Conservation (phyloP, 2,329 filamentous ascomycete species). For the Aspergillus udagawae region DNA sequence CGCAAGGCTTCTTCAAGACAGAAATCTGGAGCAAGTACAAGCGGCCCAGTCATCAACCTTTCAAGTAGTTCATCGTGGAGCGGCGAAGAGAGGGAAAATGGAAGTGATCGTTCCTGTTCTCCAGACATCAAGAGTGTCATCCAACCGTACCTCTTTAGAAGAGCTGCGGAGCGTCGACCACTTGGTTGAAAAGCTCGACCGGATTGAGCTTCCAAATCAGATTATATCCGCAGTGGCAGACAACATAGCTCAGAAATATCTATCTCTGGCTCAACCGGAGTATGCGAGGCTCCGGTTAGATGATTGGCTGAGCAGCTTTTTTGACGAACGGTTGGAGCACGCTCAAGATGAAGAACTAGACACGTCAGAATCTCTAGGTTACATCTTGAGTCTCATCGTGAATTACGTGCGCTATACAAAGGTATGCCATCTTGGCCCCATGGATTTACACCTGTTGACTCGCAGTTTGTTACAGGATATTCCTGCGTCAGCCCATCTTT, state of each 20-base stretch:
- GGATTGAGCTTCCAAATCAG: constrained; percentile 76
- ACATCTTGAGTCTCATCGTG: constrained; percentile 31
- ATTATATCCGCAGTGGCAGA: constrained; percentile 72
- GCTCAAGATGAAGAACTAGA: constrained; percentile 45
- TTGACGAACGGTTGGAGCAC: constrained; percentile 34
- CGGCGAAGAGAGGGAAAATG: constrained; percentile 47
- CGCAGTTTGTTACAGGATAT: constrained; percentile 24
- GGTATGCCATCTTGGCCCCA: constrained; percentile 18
- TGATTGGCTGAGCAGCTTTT: constrained; percentile 38
- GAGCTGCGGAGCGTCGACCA: constrained; percentile 69
- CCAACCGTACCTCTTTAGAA: constrained; percentile 59
- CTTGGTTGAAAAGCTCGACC: constrained; percentile 70
- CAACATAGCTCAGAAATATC: constrained; percentile 70
- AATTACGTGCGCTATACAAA: constrained; percentile 37
- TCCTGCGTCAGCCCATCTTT: constrained; percentile 28
- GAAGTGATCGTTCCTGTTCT: constrained; percentile 61
- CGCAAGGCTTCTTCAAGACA: constrained; percentile 64
- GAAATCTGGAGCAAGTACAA: constrained; percentile 41
- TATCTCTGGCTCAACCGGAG: constrained; percentile 62
- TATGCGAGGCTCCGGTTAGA: constrained; percentile 38
- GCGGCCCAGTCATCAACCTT: constrained; percentile 53
- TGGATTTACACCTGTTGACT: neutral
- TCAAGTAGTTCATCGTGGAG: constrained; percentile 56
- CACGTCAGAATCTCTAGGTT: constrained; percentile 32
- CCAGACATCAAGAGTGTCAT: constrained; percentile 68